phyloP scores from a whole-genome alignment of 192 early-diverging fungal genomes.

The Thamnidium elegans region DNA sequence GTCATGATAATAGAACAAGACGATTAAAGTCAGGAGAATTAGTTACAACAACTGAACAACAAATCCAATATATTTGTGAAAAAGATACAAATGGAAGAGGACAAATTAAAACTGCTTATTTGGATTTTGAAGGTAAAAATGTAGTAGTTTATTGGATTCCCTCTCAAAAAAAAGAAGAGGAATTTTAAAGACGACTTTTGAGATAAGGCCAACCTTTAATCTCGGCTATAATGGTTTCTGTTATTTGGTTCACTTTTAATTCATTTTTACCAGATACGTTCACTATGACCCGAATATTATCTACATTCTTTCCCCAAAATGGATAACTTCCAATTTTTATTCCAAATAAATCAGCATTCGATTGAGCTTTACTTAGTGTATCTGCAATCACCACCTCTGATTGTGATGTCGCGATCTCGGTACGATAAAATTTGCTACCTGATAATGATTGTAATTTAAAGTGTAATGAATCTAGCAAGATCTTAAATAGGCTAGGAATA shows the following conservation, averaged over 20 bases:
- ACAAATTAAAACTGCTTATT: constrained; percentile 15
- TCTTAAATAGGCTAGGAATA: constrained; percentile 61
- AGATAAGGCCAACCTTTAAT: constrained; percentile 15
- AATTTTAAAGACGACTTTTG: constrained; percentile 15
- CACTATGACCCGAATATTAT: constrained; percentile 32
- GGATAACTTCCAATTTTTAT: constrained; percentile 57
- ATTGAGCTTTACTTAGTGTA: constrained; percentile 37
- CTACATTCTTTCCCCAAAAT: constrained; percentile 23
- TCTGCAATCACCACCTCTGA: constrained; percentile 44
- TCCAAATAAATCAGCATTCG: constrained; percentile 1
- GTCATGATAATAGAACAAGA: constrained; percentile 47
- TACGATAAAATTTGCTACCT: constrained; percentile 33
- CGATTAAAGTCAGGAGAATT: constrained; percentile 30
- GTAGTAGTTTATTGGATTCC: constrained; percentile 34
- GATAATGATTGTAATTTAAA: constrained; percentile 20
- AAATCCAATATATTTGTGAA: constrained; percentile 45
- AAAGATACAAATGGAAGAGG: constrained; percentile 21
- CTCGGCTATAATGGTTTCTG: constrained; percentile 14
- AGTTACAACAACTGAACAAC: constrained; percentile 42
- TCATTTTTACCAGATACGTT: constrained; percentile 49
- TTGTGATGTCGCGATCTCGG: constrained; percentile 44
- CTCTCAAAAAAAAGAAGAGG: background rate
- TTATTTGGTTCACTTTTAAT: constrained; percentile 26
- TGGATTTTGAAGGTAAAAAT: constrained; percentile 40
- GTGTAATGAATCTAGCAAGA: constrained; percentile 33